Conservation (phyloP, 306 rosid species). For the Elaeagnus macrophylla region DNA sequence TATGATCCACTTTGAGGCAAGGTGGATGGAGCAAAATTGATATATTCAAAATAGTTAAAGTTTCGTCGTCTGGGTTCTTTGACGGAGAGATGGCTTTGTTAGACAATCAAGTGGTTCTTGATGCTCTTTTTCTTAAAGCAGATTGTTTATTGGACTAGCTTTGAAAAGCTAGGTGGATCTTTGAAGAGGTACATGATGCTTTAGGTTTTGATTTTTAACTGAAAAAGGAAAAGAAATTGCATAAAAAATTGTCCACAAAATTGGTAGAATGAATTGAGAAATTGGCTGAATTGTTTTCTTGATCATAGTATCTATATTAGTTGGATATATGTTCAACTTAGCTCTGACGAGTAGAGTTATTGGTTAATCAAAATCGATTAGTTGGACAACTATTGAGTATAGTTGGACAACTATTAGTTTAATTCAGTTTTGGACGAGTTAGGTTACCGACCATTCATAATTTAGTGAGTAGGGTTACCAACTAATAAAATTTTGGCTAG, state of each 20-base stretch:
- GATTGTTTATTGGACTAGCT: slow-evolving; percentile 57
- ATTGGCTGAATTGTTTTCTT: slow-evolving; percentile 73
- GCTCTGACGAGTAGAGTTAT: too few relatives aligned
- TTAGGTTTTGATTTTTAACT: slow-evolving; percentile 76
- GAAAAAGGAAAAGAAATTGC: slow-evolving; percentile 64
- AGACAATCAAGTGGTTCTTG: slow-evolving; percentile 69
- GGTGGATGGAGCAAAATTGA: slow-evolving; percentile 85
- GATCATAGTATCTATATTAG: slow-evolving; percentile 20
- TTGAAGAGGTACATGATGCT: slow-evolving; percentile 77
- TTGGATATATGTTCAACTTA: too few relatives aligned
- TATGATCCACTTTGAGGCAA: slow-evolving; percentile 50
- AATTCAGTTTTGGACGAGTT: too few relatives aligned
- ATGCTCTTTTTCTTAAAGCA: slow-evolving; percentile 60
- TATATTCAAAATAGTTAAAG: slow-evolving; percentile 46
- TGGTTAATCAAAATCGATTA: too few relatives aligned
- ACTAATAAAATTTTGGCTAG: too few relatives aligned
- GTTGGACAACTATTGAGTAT: too few relatives aligned
- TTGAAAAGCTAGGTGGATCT: slow-evolving; percentile 84
- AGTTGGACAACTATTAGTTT: too few relatives aligned
- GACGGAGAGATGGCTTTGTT: slow-evolving; percentile 57
- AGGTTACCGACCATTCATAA: too few relatives aligned
- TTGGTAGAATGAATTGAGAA: slow-evolving; percentile 57
- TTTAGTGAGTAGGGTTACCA: too few relatives aligned
- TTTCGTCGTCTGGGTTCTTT: slow-evolving; percentile 62
- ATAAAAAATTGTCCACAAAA: slow-evolving; percentile 63